phyloP scores from a whole-genome alignment of 176 grass and related monocot genomes.

The Ensete ventricosum region DNA sequence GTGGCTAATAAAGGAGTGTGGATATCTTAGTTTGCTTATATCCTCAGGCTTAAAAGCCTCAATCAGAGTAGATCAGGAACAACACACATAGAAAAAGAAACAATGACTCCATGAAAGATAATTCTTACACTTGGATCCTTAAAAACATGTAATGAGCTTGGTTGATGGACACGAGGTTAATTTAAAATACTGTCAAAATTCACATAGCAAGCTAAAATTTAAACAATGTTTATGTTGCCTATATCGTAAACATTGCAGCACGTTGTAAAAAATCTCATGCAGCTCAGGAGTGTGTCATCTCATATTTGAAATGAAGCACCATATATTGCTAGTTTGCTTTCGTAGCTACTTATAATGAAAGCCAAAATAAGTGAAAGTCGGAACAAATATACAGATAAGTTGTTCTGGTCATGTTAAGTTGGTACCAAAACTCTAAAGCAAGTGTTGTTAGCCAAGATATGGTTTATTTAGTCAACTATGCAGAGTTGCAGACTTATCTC shows the following conservation, averaged over 20 bases:
- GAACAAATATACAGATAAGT: no score
- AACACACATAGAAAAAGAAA: neutral
- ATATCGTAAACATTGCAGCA: neutral
- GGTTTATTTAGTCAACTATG: no score
- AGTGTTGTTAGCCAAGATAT: neutral
- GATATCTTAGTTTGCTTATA: neutral
- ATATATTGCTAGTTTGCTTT: no score
- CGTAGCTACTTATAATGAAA: no score
- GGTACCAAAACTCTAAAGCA: constrained; percentile 10
- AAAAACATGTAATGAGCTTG: neutral
- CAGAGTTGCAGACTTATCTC: no score
- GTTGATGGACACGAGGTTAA: neutral
- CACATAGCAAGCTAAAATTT: constrained; percentile 30
- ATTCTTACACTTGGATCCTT: constrained; percentile 1
- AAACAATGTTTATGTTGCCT: constrained; percentile 19
- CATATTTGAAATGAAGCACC: no score
- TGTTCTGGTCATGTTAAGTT: neutral
- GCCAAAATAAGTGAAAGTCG: no score
- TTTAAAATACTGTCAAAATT: neutral
- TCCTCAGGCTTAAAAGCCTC: neutral
- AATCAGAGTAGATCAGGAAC: neutral
- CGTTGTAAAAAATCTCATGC: no score
- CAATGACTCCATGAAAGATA: neutral
- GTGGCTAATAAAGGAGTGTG: neutral
- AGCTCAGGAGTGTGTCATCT: no score